Evolutionary conservation across 306 rosid genomes (phyloP).

Genomic region (Inga oerstediana): DNA sequence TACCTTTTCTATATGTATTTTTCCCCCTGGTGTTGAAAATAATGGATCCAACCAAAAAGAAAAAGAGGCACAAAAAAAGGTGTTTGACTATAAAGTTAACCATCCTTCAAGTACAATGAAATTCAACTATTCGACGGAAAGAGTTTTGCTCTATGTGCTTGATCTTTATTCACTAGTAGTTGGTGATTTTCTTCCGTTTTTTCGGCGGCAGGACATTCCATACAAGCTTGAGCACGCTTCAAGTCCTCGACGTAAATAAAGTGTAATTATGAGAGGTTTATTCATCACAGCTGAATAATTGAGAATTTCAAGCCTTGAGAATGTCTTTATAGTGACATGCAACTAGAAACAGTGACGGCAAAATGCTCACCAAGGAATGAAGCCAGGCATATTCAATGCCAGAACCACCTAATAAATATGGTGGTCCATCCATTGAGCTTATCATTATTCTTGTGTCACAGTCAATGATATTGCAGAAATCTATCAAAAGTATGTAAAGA

Average conservation of each 20-base stretch:
- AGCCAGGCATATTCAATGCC: slow-evolving; percentile 38
- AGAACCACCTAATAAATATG: slow-evolving; percentile 45
- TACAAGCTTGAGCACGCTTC: neutral
- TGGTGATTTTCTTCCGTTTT: neutral
- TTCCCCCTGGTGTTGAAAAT: slow-evolving; percentile 22
- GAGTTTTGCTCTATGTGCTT: neutral
- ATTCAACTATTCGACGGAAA: neutral
- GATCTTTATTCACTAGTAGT: neutral
- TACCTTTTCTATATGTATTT: neutral
- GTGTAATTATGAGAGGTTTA: slow-evolving; percentile 16
- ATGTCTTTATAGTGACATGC: slow-evolving; percentile 52
- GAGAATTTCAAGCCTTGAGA: slow-evolving; percentile 38
- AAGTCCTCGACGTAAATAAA: neutral
- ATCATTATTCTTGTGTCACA: slow-evolving; percentile 26
- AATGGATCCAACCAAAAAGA: slow-evolving; percentile 7
- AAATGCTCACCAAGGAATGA: slow-evolving; percentile 37
- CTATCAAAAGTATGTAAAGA: neutral
- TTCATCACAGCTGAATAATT: slow-evolving; percentile 31
- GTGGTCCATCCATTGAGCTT: slow-evolving; percentile 51
- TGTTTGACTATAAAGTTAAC: neutral
- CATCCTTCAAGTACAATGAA: slow-evolving; percentile 15
- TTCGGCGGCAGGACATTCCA: neutral
- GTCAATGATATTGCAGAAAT: slow-evolving; percentile 21
- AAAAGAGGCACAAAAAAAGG: neutral
- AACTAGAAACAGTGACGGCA: slow-evolving; percentile 32